Evolutionary conservation across 2,329 filamentous ascomycete genomes (phyloP).

Genomic region (Ascochyta lentis): DNA sequence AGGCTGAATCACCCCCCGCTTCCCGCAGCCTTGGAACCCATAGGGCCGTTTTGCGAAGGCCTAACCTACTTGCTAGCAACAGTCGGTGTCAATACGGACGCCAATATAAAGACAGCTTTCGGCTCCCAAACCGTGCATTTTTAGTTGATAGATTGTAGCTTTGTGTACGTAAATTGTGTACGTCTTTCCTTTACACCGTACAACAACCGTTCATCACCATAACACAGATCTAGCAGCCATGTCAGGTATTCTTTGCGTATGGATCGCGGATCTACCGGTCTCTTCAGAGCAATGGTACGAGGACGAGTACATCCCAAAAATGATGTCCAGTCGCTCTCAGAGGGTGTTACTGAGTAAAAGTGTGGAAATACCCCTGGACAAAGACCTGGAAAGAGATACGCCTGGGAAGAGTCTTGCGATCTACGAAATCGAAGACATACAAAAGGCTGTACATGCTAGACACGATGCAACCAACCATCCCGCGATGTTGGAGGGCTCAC

Average conservation of each 20-base stretch:
- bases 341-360: constrained; percentile 10
- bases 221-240: constrained; percentile 4
- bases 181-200: no score
- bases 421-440: constrained; percentile 5
- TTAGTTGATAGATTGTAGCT: background rate
- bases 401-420: constrained; percentile 4
- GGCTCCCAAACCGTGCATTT: no score
- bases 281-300: constrained; percentile 23
- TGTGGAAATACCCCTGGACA: constrained; percentile 3
- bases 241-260: constrained; percentile 25
- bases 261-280: constrained; percentile 23
- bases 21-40: background rate
- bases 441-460: background rate
- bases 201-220: no score
- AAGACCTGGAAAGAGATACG: constrained; percentile 2
- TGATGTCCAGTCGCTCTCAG: constrained; percentile 2
- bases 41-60: background rate
- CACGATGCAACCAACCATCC: constrained; percentile 3
- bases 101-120: no score
- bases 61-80: background rate
- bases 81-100: no score
- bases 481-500: background rate
- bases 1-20: background rate
- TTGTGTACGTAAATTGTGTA: background rate
- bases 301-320: constrained; percentile 19